A percentile compares a stretch with the other conserved stretches of the same genome.
These are phyloP conservation scores for Nemania bipapillata DNA, from an alignment of 2,329 filamentous ascomycete species.

Conservation along the genomic window DNA sequence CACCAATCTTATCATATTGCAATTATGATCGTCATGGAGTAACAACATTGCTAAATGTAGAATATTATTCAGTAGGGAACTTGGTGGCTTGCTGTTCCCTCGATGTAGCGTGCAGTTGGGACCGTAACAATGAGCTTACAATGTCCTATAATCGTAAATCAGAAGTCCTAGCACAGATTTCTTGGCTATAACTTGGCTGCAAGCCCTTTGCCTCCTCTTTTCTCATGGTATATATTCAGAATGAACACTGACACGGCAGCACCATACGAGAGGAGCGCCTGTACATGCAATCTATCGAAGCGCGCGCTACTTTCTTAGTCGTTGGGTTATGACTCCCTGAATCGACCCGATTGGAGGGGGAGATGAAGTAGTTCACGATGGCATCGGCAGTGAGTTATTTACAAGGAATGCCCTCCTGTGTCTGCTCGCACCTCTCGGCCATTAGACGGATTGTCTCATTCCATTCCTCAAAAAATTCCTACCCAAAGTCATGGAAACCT, in stretches of 20 bases:
- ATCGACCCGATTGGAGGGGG: constrained; percentile 25
- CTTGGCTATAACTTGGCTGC: neutral
- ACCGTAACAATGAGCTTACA: neutral
- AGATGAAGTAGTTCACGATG: constrained; percentile 15
- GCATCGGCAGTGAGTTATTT: neutral
- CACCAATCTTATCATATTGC: neutral
- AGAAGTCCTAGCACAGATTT: neutral
- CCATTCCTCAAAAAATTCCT: constrained; percentile 31
- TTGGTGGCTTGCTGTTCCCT: too few species aligned
- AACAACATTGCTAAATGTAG: too few species aligned
- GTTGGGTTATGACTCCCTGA: constrained; percentile 1
- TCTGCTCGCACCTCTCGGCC: constrained; percentile 14
- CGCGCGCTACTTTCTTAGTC: constrained; percentile 6
- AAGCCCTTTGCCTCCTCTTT: neutral
- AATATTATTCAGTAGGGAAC: too few species aligned
- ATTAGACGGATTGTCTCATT: constrained; percentile 35
- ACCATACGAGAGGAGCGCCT: neutral
- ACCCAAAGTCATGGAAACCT: constrained; percentile 21
- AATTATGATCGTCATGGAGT: too few species aligned
- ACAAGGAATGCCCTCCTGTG: neutral
- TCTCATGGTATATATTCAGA: neutral
- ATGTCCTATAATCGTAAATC: neutral
- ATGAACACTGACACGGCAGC: neutral
- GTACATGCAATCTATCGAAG: constrained; percentile 12
- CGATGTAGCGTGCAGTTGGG: too few species aligned